Conservation (phyloP, 2,329 filamentous ascomycete species). For the Neocucurbitaria cava region DNA sequence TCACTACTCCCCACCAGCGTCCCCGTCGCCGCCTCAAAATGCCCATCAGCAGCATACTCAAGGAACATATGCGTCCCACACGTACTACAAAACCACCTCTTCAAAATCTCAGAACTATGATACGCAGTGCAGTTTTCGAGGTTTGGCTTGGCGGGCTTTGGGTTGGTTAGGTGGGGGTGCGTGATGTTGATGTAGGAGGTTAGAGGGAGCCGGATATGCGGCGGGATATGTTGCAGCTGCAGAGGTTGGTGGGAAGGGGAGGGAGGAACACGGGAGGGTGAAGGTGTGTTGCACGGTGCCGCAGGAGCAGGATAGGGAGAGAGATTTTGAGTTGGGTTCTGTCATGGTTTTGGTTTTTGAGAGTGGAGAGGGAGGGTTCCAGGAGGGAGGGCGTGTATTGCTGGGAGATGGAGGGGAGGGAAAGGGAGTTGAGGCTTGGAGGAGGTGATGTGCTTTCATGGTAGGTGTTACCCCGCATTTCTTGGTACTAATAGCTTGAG, state of each 20-base stretch:
- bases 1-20: constrained; percentile 38
- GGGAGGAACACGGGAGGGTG: constrained; percentile 35
- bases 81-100: constrained; percentile 51
- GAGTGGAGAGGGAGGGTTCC: neutral
- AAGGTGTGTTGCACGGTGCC: constrained; percentile 50
- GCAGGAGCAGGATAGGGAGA: constrained; percentile 55
- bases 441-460: neutral
- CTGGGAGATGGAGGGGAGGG: neutral
- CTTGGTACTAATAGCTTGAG: neutral
- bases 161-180: neutral
- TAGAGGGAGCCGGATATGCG: constrained; percentile 56
- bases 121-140: constrained; percentile 45
- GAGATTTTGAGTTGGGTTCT: neutral
- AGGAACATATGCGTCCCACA: constrained; percentile 58
- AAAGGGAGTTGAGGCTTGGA: neutral
- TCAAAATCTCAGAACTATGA: constrained; percentile 44
- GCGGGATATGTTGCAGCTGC: constrained; percentile 60
- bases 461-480: neutral
- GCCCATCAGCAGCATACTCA: constrained; percentile 31
- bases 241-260: constrained; percentile 55
- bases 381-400: constrained; percentile 8
- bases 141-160: constrained; percentile 22
- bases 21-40: constrained; percentile 53
- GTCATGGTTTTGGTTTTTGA: neutral
- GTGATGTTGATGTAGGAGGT: constrained; percentile 50